A percentile compares a stretch with the other conserved stretches of the same genome.
Evolutionary conservation across 2,329 filamentous ascomycete species (phyloP).

Genomic region (Apiospora saccharicola): DNA sequence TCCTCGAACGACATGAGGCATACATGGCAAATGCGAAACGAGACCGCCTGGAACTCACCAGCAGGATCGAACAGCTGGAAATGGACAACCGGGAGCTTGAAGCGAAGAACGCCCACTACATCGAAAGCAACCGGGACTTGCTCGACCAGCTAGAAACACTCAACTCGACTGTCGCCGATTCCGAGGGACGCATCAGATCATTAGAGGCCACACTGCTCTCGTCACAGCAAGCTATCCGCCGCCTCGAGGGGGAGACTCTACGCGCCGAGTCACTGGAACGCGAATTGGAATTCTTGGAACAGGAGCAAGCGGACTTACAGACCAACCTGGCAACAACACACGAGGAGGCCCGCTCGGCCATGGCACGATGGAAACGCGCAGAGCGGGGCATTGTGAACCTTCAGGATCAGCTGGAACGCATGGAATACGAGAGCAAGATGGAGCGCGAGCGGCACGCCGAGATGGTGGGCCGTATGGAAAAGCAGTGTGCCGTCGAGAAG

Average conservation of each 20-base stretch:
- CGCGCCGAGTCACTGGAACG: conserved; percentile 81
- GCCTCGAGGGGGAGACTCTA: conserved; percentile 75
- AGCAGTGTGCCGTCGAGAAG: conserved; percentile 80
- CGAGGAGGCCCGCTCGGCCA: conserved; percentile 79
- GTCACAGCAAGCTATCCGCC: conserved; percentile 79
- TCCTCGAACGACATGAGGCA: conserved; percentile 90
- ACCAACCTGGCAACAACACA: conserved; percentile 70
- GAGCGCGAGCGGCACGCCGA: conserved; percentile 85
- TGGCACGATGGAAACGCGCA: conserved; percentile 85
- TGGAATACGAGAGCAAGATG: conserved; percentile 82
- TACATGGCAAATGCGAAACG: conserved; percentile 93
- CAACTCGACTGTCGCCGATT: conserved; percentile 80
- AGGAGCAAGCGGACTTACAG: conserved; percentile 79
- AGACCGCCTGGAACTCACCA: conserved; percentile 76
- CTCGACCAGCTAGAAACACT: conserved; percentile 85
- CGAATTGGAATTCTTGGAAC: conserved; percentile 80
- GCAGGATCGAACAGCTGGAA: conserved; percentile 79
- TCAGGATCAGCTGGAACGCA: conserved; percentile 86
- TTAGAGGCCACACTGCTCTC: conserved; percentile 80
- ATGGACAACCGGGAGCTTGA: conserved; percentile 77
- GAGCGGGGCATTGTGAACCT: conserved; percentile 80
- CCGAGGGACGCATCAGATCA: conserved; percentile 79
- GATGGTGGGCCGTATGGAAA: conserved; percentile 82
- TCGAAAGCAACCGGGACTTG: conserved; percentile 83
- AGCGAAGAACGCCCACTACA: conserved; percentile 76